phyloP scores from a whole-genome alignment of 768 basidiomycete species.

The Xerocomellus chrysenteron region DNA sequence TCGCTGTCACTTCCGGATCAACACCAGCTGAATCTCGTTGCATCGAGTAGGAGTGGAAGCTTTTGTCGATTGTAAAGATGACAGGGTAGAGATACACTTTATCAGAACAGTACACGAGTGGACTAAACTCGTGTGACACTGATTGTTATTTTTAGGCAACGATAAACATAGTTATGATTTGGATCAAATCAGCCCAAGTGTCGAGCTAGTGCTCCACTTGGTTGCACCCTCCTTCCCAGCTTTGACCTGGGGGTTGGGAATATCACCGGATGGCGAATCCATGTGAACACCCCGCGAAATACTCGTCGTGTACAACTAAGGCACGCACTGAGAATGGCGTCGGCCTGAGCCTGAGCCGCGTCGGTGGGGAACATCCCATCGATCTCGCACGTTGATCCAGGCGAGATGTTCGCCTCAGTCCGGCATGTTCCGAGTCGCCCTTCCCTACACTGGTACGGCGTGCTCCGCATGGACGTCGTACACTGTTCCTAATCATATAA shows the following conservation, averaged over 20 bases:
- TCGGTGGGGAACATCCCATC: slow-evolving; percentile 36
- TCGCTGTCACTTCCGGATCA: neutral
- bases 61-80: too few relatives aligned
- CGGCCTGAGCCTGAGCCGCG: slow-evolving; percentile 33
- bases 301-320: slow-evolving; percentile 46
- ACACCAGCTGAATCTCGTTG: neutral
- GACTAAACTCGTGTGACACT: too few relatives aligned
- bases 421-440: too few relatives aligned
- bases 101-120: too few relatives aligned
- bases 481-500: too few relatives aligned
- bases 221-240: slow-evolving; percentile 64
- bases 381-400: slow-evolving; percentile 36
- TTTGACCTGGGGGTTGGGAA: slow-evolving; percentile 49
- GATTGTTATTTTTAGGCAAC: too few relatives aligned
- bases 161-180: neutral
- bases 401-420: too few relatives aligned
- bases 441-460: too few relatives aligned
- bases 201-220: slow-evolving; percentile 33
- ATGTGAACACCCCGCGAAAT: slow-evolving; percentile 49
- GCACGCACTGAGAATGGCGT: slow-evolving; percentile 41
- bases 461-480: too few relatives aligned
- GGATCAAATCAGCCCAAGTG: neutral
- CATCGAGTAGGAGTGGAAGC: too few relatives aligned
- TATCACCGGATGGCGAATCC: slow-evolving; percentile 54
- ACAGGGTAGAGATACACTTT: too few relatives aligned